phyloP scores from a whole-genome alignment of 2,329 filamentous ascomycete genomes.

The Apiospora kogelbergensis region DNA sequence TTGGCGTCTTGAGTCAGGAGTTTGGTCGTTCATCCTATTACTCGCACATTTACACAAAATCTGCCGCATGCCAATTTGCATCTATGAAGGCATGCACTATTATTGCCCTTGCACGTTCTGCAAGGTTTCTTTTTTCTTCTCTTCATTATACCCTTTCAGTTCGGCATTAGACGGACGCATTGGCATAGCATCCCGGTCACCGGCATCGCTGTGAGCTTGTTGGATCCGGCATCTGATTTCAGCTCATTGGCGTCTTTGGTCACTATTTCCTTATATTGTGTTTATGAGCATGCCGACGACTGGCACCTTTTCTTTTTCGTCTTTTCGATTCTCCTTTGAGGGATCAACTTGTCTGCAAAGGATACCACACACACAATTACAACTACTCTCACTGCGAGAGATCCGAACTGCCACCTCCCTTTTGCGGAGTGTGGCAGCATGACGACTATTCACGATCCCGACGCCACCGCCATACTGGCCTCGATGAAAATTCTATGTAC shows the following conservation, averaged over 20 bases:
- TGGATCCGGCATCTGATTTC: constrained; percentile 30
- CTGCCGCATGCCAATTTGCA: background rate
- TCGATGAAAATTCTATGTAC: constrained; percentile 18
- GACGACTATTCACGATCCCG: constrained; percentile 18
- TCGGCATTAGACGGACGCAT: constrained; percentile 31
- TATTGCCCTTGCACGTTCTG: background rate
- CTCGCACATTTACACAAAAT: background rate
- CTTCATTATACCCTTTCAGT: constrained; percentile 27
- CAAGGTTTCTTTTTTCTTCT: background rate
- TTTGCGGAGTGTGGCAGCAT: constrained; percentile 7
- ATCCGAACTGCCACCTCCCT: constrained; percentile 16
- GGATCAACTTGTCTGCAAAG: background rate
- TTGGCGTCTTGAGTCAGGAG: constrained; percentile 1
- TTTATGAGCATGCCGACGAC: constrained; percentile 19
- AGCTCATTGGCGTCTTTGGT: constrained; percentile 21
- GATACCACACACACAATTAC: background rate
- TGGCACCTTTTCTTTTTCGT: constrained; percentile 12
- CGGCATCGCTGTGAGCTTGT: constrained; percentile 29
- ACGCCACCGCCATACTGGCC: constrained; percentile 18
- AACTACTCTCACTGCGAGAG: constrained; percentile 13
- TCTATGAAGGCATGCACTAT: background rate
- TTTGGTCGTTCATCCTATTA: background rate
- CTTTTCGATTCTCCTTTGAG: constrained; percentile 8
- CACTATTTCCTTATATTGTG: constrained; percentile 13
- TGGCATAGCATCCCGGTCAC: constrained; percentile 30